Evolutionary conservation across 441 rosid genomes (phyloP).

Genomic region (Pelargonium fulgidum): DNA sequence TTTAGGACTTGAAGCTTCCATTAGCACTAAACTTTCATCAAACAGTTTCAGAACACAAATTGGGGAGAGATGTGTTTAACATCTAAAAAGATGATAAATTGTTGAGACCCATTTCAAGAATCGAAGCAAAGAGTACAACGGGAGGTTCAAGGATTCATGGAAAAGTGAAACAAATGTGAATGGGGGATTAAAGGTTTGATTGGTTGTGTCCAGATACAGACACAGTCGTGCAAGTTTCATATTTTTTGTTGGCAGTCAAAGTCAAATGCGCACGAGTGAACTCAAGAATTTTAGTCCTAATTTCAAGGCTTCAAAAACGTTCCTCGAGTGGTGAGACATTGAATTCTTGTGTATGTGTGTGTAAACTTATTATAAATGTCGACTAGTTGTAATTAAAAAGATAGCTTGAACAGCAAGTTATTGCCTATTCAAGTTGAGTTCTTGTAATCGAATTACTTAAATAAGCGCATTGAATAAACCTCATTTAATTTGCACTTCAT

Average conservation of each 20-base stretch:
- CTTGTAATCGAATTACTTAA: too few species aligned
- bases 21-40: slow-evolving; percentile 6
- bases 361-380: too few species aligned
- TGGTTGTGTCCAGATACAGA: too few species aligned
- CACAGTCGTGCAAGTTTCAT: too few species aligned
- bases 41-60: too few species aligned
- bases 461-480: too few species aligned
- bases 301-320: slow-evolving; percentile 45
- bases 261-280: slow-evolving; percentile 57
- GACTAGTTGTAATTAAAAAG: too few species aligned
- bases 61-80: slow-evolving; percentile 14
- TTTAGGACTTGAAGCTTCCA: slow-evolving; percentile 51
- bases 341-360: slow-evolving; percentile 26
- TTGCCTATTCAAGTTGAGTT: too few species aligned
- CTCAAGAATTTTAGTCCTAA: slow-evolving; percentile 31
- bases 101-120: slow-evolving; percentile 29
- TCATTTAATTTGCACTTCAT: too few species aligned
- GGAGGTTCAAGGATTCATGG: slow-evolving; percentile 22
- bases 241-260: slow-evolving; percentile 33
- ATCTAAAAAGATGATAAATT: slow-evolving; percentile 25
- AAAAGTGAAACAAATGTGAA: neutral
- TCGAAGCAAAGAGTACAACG: slow-evolving; percentile 8
- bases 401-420: too few species aligned
- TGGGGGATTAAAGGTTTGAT: slow-evolving; percentile 5
- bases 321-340: slow-evolving; percentile 37